Percentiles rank a stretch among this genome's conserved stretches.
Conservation (phyloP, 2,329 filamentous ascomycete genomes). For the Diplodia corticola region DNA sequence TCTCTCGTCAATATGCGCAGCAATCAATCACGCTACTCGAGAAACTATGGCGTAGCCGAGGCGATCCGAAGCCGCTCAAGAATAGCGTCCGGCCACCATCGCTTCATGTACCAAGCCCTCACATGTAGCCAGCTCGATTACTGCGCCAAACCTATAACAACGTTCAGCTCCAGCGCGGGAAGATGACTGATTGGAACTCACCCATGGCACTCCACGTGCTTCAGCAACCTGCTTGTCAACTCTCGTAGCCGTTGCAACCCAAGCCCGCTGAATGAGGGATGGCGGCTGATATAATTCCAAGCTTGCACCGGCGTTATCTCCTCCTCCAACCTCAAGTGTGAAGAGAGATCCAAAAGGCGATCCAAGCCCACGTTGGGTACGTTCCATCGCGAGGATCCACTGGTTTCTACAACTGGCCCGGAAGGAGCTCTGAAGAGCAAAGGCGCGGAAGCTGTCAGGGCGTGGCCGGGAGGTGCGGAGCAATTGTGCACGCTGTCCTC, state of each 20-base stretch:
- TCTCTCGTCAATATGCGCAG: too few species aligned
- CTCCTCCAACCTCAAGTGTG: constrained; percentile 27
- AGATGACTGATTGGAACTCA: not conserved
- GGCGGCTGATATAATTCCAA: constrained; percentile 35
- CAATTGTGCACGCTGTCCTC: constrained; percentile 24
- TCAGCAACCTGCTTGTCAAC: not conserved
- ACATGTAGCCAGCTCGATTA: not conserved
- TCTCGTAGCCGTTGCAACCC: constrained; percentile 26
- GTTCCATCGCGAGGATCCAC: constrained; percentile 25
- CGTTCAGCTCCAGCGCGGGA: not conserved
- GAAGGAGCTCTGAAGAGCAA: constrained; percentile 30
- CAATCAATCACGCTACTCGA: too few species aligned
- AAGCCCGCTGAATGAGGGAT: constrained; percentile 30
- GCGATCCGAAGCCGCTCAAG: too few species aligned
- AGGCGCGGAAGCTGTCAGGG: constrained; percentile 34
- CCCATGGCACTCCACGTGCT: not conserved
- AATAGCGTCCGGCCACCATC: not conserved
- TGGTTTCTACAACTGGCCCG: constrained; percentile 24
- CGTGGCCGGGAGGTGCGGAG: constrained; percentile 31
- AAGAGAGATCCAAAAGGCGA: constrained; percentile 28
- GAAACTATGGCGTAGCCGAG: too few species aligned
- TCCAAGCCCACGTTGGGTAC: constrained; percentile 28
- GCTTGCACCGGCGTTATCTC: constrained; percentile 42
- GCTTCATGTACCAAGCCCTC: not conserved
- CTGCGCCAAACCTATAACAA: not conserved